Conservation (phyloP, 2,329 filamentous ascomycete genomes). For the Sporothrix luriei region DNA sequence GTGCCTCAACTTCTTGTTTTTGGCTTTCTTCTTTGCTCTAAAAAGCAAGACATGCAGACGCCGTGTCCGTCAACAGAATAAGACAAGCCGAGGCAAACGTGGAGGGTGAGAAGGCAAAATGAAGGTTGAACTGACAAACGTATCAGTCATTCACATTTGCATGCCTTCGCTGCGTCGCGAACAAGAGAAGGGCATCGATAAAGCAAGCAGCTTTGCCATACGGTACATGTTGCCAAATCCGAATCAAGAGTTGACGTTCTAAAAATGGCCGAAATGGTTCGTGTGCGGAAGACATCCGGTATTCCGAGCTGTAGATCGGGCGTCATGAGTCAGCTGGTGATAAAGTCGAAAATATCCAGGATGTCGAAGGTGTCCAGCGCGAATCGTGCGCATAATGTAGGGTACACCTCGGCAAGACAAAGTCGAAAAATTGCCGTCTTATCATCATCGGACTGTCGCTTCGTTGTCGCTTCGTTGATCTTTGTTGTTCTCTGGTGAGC, state of each 20-base stretch:
- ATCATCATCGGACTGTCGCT: neutral
- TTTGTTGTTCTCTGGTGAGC: no score
- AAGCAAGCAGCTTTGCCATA: neutral
- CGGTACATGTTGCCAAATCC: neutral
- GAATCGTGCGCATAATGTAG: neutral
- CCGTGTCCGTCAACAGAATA: neutral
- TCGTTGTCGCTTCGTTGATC: neutral
- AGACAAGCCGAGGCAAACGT: conserved; percentile 13
- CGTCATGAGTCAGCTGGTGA: neutral
- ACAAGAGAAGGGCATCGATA: neutral
- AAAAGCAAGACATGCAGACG: conserved; percentile 1
- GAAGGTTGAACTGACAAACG: neutral
- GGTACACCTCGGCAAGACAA: neutral
- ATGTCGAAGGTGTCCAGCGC: neutral
- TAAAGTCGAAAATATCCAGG: neutral
- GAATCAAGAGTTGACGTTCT: neutral
- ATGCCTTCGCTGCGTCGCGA: neutral
- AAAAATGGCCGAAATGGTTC: neutral
- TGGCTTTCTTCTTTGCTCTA: neutral
- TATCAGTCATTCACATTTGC: neutral
- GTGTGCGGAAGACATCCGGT: conserved; percentile 7
- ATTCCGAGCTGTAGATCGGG: neutral
- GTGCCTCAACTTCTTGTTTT: neutral
- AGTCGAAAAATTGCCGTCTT: neutral
- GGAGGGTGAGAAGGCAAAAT: neutral